Base-by-base conservation (phyloP, 768 basidiomycete genomes). In the Boletus pseudopeckii region DNA sequence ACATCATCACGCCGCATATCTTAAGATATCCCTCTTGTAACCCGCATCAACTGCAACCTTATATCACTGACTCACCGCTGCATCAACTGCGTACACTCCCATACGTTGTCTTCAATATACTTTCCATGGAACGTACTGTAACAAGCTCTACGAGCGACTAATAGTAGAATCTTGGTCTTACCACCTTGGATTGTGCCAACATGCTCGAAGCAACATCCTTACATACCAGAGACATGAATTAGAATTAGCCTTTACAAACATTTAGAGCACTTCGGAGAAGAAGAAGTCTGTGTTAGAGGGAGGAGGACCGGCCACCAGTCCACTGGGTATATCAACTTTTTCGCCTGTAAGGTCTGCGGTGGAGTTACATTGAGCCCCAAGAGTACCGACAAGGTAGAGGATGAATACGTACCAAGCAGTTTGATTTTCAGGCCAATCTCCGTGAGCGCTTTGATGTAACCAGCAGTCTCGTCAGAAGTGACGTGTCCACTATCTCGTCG, bases 361-460 rank as follows among this genome's bases (percentile, higher is more conserved):
- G 33, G 33, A 34, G 20, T 18, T n/a, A 22, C 5, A n/a, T 17
- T 56, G 8, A 41, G 37, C 4, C 3, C 15, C 39, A 13, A n/a
- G 33, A 38, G 4, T 13, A 32, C 15, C 36, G 8, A 17, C 26
- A 1, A 36, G 5, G 18, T 5, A 38, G n/a, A 49, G 26, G 15
- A 45, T 17, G 34, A 15, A 32, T 32, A 72, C 84, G 44, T 55
- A 90, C 90, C 90, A 34, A 94, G 77, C 59, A 95, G 73, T 70
- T 93, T 92, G 66, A 96, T 91, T 72, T 93, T 95, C 48, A 95
- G 72, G 3, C 92, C 93, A 56, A 96, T 91, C 62, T 94, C 92
- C 2, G 93, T 96, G 60, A 96, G 73, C 9, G 87, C 85, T 63
- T 90, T 81, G 11, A 96, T 88, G 64, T 92, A 92, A 22, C 85